Base-by-base conservation (phyloP, 129 eudicot genomes). In the Kitagawia praeruptora region DNA sequence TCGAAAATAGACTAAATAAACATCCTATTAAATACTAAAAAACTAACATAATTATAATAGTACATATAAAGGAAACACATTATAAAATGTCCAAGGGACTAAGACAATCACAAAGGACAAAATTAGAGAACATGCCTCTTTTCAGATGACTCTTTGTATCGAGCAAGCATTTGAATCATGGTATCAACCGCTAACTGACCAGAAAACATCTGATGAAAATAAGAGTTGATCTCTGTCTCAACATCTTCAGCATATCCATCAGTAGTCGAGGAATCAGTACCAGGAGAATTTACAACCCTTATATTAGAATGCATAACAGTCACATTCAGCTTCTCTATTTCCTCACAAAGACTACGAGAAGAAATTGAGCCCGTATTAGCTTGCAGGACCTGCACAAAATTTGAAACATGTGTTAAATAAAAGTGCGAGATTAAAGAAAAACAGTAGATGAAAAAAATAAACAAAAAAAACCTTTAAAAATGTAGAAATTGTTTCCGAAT, bases 161-260 rank as follows among this genome's bases (percentile, higher is more conserved):
- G 92, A 23, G 91, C 85, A 79, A 95, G 96, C 96, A 89, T 95
- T 85, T 95, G 91, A 84, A 95, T 87, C 93, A 92, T 87, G 69
- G 88, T 85, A 74, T 90, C 94, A 78, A 90, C 81, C 3, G 91
- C 58, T 85, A 92, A 81, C 80, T 87, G 89, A 76, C 86, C 96
- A 79, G 93, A 85, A 83, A 95, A 95, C 94, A 95, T 90, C 87
- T 91, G 89, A 81, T 92, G 97, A 86, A 95, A 92, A 82, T 92
- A 92, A 4, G 91, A 85, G 88, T 92, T 95, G 56, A 97, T 93
- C 88, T 95, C 99, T 66, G 90, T 74, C 87, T 95, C 99, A 74
- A 95, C 78, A 73, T 92, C 98, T 48, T 89, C 97, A 15, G 89
- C 92, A 88, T 86, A 86, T 69, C 82, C 89, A 85, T 89, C 92